phyloP scores from a whole-genome alignment of 208 protist genomes.

The Leishmania martiniquensis region DNA sequence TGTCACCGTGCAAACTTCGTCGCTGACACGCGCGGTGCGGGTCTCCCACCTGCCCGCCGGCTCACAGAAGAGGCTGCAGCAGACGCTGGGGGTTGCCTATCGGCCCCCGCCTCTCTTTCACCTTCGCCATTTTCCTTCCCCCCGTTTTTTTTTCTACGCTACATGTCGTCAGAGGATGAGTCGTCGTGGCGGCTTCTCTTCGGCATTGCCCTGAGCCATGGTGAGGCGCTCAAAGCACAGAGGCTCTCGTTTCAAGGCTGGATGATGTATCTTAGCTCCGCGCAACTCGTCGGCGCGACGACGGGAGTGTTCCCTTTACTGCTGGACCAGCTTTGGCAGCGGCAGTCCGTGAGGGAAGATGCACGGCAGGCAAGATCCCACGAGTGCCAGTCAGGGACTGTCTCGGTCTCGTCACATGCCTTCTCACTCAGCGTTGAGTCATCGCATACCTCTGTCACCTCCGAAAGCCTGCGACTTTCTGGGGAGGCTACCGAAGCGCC shows the following conservation, averaged over 20 bases:
- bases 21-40: not conserved
- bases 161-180: slow-evolving; percentile 41
- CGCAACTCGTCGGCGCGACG: slow-evolving; percentile 55
- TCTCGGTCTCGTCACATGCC: not conserved
- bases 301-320: slow-evolving; percentile 77
- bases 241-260: slow-evolving; percentile 60
- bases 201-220: slow-evolving; percentile 86
- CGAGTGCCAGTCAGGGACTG: not conserved
- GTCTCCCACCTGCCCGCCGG: not conserved
- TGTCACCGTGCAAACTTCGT: not conserved
- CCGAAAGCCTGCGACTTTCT: not conserved
- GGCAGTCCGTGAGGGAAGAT: slow-evolving; percentile 8
- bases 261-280: slow-evolving; percentile 58
- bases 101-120: not conserved
- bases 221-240: slow-evolving; percentile 42
- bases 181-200: slow-evolving; percentile 82
- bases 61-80: not conserved
- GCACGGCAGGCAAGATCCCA: not conserved
- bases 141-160: not conserved
- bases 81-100: not conserved
- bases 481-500: not conserved
- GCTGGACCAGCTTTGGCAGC: slow-evolving; percentile 73
- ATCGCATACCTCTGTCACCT: not conserved
- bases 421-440: not conserved
- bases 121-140: not conserved